phyloP scores from a whole-genome alignment of 805 yeast species.

The Hagleromyces aurorensis region DNA sequence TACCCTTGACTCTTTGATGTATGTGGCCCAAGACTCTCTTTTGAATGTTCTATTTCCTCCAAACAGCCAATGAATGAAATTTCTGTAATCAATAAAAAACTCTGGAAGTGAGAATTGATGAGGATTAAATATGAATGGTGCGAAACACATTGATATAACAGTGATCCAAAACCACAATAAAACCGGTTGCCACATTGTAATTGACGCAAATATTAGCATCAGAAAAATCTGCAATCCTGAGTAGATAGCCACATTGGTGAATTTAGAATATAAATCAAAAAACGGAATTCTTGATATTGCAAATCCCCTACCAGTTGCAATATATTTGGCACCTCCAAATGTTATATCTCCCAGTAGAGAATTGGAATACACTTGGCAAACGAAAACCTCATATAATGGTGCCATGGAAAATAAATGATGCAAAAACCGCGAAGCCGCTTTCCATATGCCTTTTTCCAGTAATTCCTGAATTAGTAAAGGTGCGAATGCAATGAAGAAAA shows the following conservation, averaged over 20 bases:
- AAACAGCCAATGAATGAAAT: conserved; percentile 65
- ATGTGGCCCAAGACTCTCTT: conserved; percentile 72
- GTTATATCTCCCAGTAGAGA: conserved; percentile 68
- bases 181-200: conserved; percentile 76
- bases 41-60: conserved; percentile 68
- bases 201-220: conserved; percentile 64
- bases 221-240: conserved; percentile 64
- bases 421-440: conserved; percentile 61
- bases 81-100: conserved; percentile 61
- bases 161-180: conserved; percentile 71
- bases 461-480: conserved; percentile 84
- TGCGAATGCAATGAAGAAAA: conserved; percentile 84
- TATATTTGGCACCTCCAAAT: conserved; percentile 87
- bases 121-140: conserved; percentile 72
- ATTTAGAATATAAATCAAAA: conserved; percentile 62
- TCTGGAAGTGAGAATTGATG: conserved; percentile 66
- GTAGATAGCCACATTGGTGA: conserved; percentile 69
- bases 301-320: conserved; percentile 90
- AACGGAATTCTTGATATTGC: conserved; percentile 79
- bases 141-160: conserved; percentile 52
- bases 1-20: conserved; percentile 69
- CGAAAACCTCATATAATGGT: conserved; percentile 91
- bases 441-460: conserved; percentile 76
- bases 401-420: conserved; percentile 76
- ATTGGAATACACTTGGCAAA: conserved; percentile 84